These are phyloP conservation scores for Rhododendron kiyosumense DNA, from an alignment of 148 eudicot genomes.

Conservation along the genomic window DNA sequence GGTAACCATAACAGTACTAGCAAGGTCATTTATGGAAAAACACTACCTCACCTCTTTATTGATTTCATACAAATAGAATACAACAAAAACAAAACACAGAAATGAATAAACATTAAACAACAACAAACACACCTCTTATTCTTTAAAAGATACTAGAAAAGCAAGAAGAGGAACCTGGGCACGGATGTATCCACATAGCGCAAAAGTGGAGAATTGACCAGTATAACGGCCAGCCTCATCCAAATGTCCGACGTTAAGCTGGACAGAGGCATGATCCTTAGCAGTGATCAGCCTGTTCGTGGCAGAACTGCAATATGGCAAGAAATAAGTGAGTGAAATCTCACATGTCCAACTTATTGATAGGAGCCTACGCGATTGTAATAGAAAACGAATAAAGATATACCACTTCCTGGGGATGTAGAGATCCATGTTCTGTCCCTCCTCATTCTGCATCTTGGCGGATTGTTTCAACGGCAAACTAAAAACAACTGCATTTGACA, in stretches of 20 bases:
- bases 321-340: background rate
- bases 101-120: background rate
- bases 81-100: background rate
- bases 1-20: background rate
- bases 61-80: background rate
- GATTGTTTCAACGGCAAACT: no score
- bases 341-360: background rate
- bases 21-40: background rate
- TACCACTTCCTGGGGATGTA: no score
- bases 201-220: conserved; percentile 54
- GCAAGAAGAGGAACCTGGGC: conserved; percentile 46
- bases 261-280: conserved; percentile 83
- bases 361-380: no score
- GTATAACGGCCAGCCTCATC: conserved; percentile 62
- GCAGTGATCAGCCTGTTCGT: conserved; percentile 75
- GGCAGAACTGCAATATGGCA: conserved; percentile 45
- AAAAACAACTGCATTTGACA: no score
- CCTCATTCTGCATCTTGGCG: no score
- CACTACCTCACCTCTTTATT: background rate
- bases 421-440: background rate
- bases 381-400: no score
- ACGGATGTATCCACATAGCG: conserved; percentile 63
- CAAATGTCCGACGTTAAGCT: conserved; percentile 67
- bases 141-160: background rate
- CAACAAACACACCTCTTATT: background rate